Evolutionary conservation across 23 red algal species (phyloP).

Genomic region (Gracilaria gracilis): DNA sequence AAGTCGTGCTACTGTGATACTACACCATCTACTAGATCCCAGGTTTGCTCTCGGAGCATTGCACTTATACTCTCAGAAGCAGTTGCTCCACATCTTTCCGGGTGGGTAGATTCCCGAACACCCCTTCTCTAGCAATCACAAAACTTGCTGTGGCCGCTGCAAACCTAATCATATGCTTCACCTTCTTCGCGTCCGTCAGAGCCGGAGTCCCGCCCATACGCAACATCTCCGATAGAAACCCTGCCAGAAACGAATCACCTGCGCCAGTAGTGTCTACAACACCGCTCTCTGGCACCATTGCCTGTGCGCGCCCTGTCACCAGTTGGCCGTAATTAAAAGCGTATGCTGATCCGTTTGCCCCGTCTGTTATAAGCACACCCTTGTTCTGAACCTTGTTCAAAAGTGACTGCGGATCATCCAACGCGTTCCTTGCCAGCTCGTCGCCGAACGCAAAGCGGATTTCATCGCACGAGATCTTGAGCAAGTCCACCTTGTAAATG

Average conservation of each 20-base stretch:
- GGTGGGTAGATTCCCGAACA: conserved; percentile 31
- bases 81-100: conserved; percentile 35
- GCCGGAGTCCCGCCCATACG: conserved; percentile 39
- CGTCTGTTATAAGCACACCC: conserved; percentile 68
- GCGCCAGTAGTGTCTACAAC: conserved; percentile 76
- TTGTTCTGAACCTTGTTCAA: neutral
- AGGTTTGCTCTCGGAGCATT: no score
- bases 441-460: conserved; percentile 52
- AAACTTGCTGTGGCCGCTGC: conserved; percentile 46
- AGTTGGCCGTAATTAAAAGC: conserved; percentile 29
- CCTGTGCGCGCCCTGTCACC: conserved; percentile 1
- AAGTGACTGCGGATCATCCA: conserved; percentile 38
- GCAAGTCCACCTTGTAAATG: conserved; percentile 28
- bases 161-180: conserved; percentile 42
- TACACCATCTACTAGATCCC: no score
- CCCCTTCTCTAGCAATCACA: conserved; percentile 52
- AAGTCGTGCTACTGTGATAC: no score
- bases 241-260: conserved; percentile 76
- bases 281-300: neutral
- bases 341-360: conserved; percentile 41
- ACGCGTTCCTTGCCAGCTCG: conserved; percentile 27
- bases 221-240: conserved; percentile 63
- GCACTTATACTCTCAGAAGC: neutral
- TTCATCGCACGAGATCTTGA: conserved; percentile 61
- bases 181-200: conserved; percentile 22